Percentiles rank a stretch among this genome's conserved stretches.
Evolutionary conservation across 2,329 filamentous ascomycete genomes (phyloP).

Genomic region (Xylaria sp.): DNA sequence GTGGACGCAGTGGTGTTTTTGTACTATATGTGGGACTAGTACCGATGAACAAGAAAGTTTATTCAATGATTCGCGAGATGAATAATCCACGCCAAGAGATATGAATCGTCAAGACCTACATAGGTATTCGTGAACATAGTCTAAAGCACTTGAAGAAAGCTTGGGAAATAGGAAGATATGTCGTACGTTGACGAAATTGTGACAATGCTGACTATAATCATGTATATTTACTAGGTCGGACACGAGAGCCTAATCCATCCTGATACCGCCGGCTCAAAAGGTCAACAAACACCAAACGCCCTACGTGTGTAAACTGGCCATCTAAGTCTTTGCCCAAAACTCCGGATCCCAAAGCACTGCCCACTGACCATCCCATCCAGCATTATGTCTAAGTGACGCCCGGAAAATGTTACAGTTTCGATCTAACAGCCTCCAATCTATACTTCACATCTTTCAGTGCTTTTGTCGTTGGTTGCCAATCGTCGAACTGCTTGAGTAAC

Average conservation of each 20-base stretch:
- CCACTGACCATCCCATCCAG: conserved; percentile 1
- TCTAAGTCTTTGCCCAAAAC: conserved; percentile 17
- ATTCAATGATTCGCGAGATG: too few species aligned
- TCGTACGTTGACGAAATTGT: neutral
- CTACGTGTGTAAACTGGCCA: neutral
- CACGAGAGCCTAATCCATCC: neutral
- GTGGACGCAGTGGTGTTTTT: too few species aligned
- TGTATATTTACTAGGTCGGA: neutral
- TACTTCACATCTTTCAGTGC: conserved; percentile 96
- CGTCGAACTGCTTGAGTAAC: conserved; percentile 85
- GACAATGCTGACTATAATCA: conserved; percentile 4
- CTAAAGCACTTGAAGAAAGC: too few species aligned
- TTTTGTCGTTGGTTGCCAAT: conserved; percentile 90
- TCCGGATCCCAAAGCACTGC: conserved; percentile 5
- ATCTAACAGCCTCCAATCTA: conserved; percentile 86
- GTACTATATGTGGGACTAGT: too few species aligned
- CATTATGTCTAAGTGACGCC: neutral
- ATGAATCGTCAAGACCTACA: too few species aligned
- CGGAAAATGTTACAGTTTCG: conserved; percentile 64
- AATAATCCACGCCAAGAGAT: too few species aligned
- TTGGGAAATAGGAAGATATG: neutral
- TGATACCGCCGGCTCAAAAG: neutral
- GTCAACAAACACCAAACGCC: conserved; percentile 4
- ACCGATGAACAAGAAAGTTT: too few species aligned
- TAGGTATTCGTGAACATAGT: too few species aligned